These are phyloP conservation scores for Penicillium sp. DNA, from an alignment of 2,329 filamentous ascomycete species.

Conservation along the genomic window DNA sequence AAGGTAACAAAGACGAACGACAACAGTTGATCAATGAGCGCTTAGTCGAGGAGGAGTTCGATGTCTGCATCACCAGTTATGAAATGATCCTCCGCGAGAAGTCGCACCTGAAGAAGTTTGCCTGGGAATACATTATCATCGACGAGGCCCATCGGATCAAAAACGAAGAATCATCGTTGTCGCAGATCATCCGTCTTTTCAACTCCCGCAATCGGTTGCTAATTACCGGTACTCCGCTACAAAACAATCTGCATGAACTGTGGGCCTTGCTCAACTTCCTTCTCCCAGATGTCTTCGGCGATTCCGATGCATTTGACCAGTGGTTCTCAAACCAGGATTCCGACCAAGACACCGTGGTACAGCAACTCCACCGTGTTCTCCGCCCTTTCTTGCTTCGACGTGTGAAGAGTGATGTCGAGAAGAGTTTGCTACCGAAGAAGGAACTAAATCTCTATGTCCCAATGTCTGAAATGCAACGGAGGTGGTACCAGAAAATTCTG, in stretches of 20 bases:
- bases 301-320: conserved; percentile 93
- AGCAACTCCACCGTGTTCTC: conserved; percentile 90
- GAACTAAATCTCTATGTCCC: conserved; percentile 96
- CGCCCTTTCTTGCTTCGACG: conserved; percentile 91
- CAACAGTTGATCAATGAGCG: conserved; percentile 84
- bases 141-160: conserved; percentile 99
- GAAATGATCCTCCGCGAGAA: conserved; percentile 98
- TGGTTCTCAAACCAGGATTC: conserved; percentile 92
- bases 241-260: conserved; percentile 97
- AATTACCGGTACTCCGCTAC: conserved; percentile 93
- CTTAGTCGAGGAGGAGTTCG: conserved; percentile 91
- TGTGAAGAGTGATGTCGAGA: conserved; percentile 97
- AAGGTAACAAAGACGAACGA: conserved; percentile 93
- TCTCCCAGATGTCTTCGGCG: conserved; percentile 96
- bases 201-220: conserved; percentile 91
- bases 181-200: conserved; percentile 94
- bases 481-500: conserved; percentile 98
- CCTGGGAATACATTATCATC: conserved; percentile 99
- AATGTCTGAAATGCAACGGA: conserved; percentile 99
- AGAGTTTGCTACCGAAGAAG: conserved; percentile 95
- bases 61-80: conserved; percentile 97
- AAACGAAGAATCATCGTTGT: conserved; percentile 95
- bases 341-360: conserved; percentile 92
- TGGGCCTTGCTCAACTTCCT: conserved; percentile 98
- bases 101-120: conserved; percentile 91